These are phyloP conservation scores for Nephelium lappaceum DNA, from an alignment of 345 rosid genomes.

Conservation along the genomic window DNA sequence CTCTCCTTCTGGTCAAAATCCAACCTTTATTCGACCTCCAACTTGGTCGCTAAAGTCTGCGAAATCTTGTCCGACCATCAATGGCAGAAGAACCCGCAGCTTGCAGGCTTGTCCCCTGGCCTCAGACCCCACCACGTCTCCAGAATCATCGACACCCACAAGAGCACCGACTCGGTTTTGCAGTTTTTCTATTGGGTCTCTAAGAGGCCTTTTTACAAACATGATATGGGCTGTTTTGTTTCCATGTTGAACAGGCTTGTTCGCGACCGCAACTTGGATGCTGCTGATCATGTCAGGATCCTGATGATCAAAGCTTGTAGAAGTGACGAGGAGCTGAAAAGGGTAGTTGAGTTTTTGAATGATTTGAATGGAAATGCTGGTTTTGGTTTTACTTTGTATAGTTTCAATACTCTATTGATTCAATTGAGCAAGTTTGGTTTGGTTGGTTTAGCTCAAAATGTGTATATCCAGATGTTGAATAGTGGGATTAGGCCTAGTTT, in stretches of 20 bases:
- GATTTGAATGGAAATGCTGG: conserved; percentile 32
- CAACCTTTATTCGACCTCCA: background rate
- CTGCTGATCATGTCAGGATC: conserved; percentile 58
- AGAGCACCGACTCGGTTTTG: conserved; percentile 33
- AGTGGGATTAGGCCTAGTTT: conserved; percentile 57
- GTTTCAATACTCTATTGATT: conserved; percentile 59
- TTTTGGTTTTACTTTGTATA: conserved; percentile 50
- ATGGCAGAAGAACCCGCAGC: conserved; percentile 51
- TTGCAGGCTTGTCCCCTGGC: conserved; percentile 30
- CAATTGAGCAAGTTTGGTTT: conserved; percentile 59
- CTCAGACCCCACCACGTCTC: conserved; percentile 52
- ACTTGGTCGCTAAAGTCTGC: conserved; percentile 39
- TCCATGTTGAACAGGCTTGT: conserved; percentile 60
- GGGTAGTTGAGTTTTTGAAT: conserved; percentile 49
- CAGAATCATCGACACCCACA: conserved; percentile 44
- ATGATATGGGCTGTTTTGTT: conserved; percentile 43
- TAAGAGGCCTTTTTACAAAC: conserved; percentile 51
- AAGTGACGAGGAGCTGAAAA: conserved; percentile 43
- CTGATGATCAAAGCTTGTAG: conserved; percentile 61
- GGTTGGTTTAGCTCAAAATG: conserved; percentile 48
- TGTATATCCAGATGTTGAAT: conserved; percentile 42
- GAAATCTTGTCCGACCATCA: conserved; percentile 34
- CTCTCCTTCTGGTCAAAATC: conserved; percentile 29
- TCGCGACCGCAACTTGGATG: conserved; percentile 36
- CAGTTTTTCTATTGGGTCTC: conserved; percentile 58